Evolutionary conservation across 371 early-diverging fungal species (phyloP), one percentile per base, ranked within the genome.

Genomic region (Fennellomyces sp.): DNA sequence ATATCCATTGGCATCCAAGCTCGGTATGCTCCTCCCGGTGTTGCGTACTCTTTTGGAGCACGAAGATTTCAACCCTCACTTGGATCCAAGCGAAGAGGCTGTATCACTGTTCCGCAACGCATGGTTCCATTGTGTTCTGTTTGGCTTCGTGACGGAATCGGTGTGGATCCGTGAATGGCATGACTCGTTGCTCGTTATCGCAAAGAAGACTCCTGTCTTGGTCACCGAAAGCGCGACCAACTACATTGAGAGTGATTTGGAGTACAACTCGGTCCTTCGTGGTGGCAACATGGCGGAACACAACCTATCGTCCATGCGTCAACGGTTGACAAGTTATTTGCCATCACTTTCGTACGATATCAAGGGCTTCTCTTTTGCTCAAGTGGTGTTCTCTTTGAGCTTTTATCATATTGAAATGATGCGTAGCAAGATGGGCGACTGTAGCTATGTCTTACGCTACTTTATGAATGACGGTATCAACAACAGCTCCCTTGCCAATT

Each of bases 161-260:
- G 76, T 83, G 3, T 95, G 94, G 89, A 83, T 89, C n/a, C 82
- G 82, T 5, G 88, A 84, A 65, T 95, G 95, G 91, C 73, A 84
- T 56, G 75, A 76, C 6, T 72, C 86, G 0, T 78, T 95, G 70
- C 52, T 82, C 0, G 60, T 79, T 1, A 88, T 97, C 65, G 95
- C 97, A 3, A 77, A 80, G 60, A 93, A 92, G 55, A 91, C 97
- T 1, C 98, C 98, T 0, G 79, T 91, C 0, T 80, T 97, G 47
- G 85, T 93, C 5, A 87, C 89, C 28, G 87, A 84, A 45, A 81
- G 86, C 35, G 80, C 88, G 0, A 86, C 88, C 19, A 90, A 89
- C 49, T 94, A 92, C 59, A 63, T 97, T 30, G 94, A 94, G 58
- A 92, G 88, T n/a, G 96, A 96, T 63, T 75, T 97, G 15, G 91